phyloP scores from a whole-genome alignment of 768 basidiomycete species.

The Infundibulicybe gibba region DNA sequence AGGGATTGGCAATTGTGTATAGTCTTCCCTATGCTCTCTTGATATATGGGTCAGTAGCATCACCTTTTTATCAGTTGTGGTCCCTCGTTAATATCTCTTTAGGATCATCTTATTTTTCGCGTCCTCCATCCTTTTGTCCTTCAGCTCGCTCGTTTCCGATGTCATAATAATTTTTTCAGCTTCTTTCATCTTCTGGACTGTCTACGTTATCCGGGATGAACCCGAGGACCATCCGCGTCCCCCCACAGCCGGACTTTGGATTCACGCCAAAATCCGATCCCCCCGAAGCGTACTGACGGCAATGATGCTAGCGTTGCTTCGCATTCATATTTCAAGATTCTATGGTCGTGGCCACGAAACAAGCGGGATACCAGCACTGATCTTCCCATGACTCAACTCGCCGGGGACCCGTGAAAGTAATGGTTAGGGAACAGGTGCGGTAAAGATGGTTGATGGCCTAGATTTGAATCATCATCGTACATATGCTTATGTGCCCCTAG shows the following conservation, averaged over 20 bases:
- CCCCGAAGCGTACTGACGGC: no score
- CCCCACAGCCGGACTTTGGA: conserved; percentile 5
- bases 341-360: no score
- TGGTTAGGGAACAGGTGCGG: no score
- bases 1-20: conserved; percentile 33
- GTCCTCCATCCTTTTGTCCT: conserved; percentile 24
- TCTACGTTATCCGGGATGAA: conserved; percentile 15
- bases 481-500: no score
- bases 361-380: no score
- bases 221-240: background rate
- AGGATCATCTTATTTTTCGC: conserved; percentile 31
- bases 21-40: conserved; percentile 36
- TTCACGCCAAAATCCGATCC: no score
- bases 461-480: no score
- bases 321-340: no score
- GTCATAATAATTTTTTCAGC: conserved; percentile 14
- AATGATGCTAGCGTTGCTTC: no score
- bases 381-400: no score
- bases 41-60: conserved; percentile 35
- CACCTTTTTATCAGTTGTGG: background rate
- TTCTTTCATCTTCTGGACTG: conserved; percentile 22
- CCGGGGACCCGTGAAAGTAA: no score
- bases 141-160: conserved; percentile 23
- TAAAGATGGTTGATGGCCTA: no score
- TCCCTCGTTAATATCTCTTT: background rate